Evolutionary conservation across 176 grass and related monocot species (phyloP), one percentile per base, ranked within the genome.

Genomic region (Juncus effusus): DNA sequence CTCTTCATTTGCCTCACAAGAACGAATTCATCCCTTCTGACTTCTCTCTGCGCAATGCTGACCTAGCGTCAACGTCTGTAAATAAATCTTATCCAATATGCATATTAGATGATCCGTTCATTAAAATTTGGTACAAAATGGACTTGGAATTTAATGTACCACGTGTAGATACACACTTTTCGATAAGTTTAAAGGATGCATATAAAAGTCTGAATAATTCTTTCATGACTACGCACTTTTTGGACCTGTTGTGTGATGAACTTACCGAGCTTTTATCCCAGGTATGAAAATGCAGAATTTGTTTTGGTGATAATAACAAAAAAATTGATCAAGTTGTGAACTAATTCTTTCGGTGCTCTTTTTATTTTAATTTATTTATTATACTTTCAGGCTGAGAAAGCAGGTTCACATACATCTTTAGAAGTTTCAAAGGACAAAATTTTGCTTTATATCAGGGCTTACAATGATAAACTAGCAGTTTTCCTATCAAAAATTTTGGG

Each of bases 61-160:
- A 71, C 55, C 55, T 78, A 38, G 42, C 42, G 7, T 42, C 62
- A 62, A 88, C 78, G 62, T 51, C 12, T 59, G 16, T 19, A 59
- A 79, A 64, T 10, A 74, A 67, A 54, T 77, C 71, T 64, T 35
- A 75, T 64, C 93, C 88, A 62, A 70, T 8, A 45, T 97, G 88
- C 69, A 83, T 97, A 63, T 68, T 97, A 38, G 82, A 97, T 63
- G 72, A 81, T 28, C 79, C 84, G 51, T 76, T 90, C 62, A 96
- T 96, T 56, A 96, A 91, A 63, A 69, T 96, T 42, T 96, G 92
- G 87, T 83, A 91, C 67, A 96, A 86, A 83, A 84, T 96, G 60
- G 92, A 96, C 59, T 63, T 40, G 63, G 83, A 81, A 79, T 96
- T 96, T 64, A 88, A 96, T 81, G 84, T 91, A 56, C 92, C 92